Evolutionary conservation across 2,329 filamentous ascomycete species (phyloP), one percentile per base, ranked within the genome.

Genomic region (Cylindrodendrum hubeiense): DNA sequence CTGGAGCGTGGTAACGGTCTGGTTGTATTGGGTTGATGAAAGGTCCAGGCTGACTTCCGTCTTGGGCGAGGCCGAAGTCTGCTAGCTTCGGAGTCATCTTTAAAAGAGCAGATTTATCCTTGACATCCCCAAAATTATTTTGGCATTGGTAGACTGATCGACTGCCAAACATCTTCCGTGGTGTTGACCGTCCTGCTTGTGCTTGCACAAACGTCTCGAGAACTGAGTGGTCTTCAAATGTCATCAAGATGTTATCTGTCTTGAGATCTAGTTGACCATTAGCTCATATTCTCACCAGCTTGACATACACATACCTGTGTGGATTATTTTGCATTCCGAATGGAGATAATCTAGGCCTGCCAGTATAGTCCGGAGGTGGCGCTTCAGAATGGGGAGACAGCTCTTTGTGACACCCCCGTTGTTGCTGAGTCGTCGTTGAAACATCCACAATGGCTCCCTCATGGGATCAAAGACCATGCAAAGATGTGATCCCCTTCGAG

Each of bases 321-420:
- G 83, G 22, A 83, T 76, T 61, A 85, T 70, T 37, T 79, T 78
- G 72, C 78, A 80, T 67, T 83, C 78, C 5, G 75, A 77, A 66
- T 84, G 82, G 41, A 84, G 67, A 30, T 71, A 77, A 50, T 84
- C 80, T 5, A 84, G 76, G 19, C 80, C 82, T 39, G 77, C 76
- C 22, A 84, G 79, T 13, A 75, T 65, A 28, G 67, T 70, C 15
- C 60, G 61, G 28, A 85, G 73, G 39, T 77, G 75, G 22, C 66
- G 66, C 65, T 78, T 80, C 13, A 84, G 69, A 17, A 84, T 71
- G 1, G 68, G 65, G 4, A 73, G 51, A 3, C 46, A 43, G 19
- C 37, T 49, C 39, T 46, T 43, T 13, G 60, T 70, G 15, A 65
- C 55, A 30, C 49, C 28, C 2, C 66, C 54, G 22, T 78, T 71